phyloP scores from a whole-genome alignment of 2,329 filamentous ascomycete species.

The Ceratocystiopsis minuta region DNA sequence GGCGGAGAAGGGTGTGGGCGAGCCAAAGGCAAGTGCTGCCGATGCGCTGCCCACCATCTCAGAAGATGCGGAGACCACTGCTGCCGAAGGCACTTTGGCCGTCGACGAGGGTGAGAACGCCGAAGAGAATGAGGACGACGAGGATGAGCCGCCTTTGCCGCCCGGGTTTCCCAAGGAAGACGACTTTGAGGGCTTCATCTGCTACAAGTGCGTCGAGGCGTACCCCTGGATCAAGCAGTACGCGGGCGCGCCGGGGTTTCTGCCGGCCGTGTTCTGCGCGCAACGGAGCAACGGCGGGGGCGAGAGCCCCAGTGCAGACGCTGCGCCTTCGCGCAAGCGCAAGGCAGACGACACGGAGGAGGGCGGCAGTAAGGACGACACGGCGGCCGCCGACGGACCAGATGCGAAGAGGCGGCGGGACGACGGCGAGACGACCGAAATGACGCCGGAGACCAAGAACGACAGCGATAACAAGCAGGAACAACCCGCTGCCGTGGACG shows the following conservation, averaged over 20 bases:
- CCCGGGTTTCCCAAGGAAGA: conserved; percentile 79
- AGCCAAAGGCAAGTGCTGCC: not conserved
- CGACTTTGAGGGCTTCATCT: conserved; percentile 76
- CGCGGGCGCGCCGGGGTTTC: conserved; percentile 61
- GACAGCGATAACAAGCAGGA: not conserved
- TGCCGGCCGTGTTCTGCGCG: conserved; percentile 47
- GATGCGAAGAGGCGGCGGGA: conserved; percentile 8
- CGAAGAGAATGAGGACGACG: conserved; percentile 26
- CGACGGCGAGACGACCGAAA: not conserved
- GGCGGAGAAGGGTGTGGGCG: not conserved
- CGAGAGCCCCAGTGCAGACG: conserved; percentile 1
- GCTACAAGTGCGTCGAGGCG: conserved; percentile 80
- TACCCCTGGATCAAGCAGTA: conserved; percentile 87
- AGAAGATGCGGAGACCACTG: conserved; percentile 1
- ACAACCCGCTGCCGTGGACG: not conserved
- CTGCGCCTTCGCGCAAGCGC: conserved; percentile 37
- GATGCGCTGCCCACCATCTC: conserved; percentile 6
- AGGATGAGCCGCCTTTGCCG: conserved; percentile 51
- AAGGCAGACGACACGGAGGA: conserved; percentile 36
- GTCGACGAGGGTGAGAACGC: conserved; percentile 20
- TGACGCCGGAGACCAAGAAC: conserved; percentile 4
- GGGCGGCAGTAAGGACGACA: conserved; percentile 23
- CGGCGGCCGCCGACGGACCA: conserved; percentile 16
- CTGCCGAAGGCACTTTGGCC: conserved; percentile 5
- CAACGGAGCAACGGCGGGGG: conserved; percentile 5